Conservation (phyloP, 495 filamentous ascomycete genomes). For the Daldinia grandis region DNA sequence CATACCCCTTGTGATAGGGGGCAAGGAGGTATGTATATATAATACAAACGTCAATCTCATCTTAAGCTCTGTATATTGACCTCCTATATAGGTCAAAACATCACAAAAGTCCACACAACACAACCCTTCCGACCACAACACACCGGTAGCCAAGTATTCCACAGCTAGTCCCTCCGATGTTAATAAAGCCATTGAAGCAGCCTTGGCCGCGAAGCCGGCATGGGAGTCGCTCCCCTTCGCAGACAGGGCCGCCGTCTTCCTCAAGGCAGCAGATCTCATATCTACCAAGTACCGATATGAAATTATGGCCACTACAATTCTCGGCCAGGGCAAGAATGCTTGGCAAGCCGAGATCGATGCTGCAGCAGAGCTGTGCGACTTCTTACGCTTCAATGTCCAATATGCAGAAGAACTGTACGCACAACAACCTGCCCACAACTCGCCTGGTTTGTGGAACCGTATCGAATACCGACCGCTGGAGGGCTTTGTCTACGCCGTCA, state of each 20-base stretch:
- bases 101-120: conserved; percentile 65
- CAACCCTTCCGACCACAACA: conserved; percentile 77
- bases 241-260: conserved; percentile 90
- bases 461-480: conserved; percentile 85
- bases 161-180: conserved; percentile 78
- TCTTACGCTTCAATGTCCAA: conserved; percentile 88
- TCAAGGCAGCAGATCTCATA: conserved; percentile 91
- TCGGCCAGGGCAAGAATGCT: conserved; percentile 94
- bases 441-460: conserved; percentile 82
- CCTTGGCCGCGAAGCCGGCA: conserved; percentile 78
- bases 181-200: conserved; percentile 76
- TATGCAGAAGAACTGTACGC: conserved; percentile 89
- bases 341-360: conserved; percentile 98
- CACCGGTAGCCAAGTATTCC: conserved; percentile 80
- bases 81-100: conserved; percentile 57
- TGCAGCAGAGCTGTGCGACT: conserved; percentile 90
- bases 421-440: conserved; percentile 80
- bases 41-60: neutral
- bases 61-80: neutral
- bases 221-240: conserved; percentile 87
- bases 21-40: conserved; percentile 69
- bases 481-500: conserved; percentile 87
- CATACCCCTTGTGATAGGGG: conserved; percentile 81
- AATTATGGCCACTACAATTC: conserved; percentile 90
- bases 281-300: conserved; percentile 91